Conservation (phyloP, 805 yeast genomes). For the Wickerhamiella siamensis region DNA sequence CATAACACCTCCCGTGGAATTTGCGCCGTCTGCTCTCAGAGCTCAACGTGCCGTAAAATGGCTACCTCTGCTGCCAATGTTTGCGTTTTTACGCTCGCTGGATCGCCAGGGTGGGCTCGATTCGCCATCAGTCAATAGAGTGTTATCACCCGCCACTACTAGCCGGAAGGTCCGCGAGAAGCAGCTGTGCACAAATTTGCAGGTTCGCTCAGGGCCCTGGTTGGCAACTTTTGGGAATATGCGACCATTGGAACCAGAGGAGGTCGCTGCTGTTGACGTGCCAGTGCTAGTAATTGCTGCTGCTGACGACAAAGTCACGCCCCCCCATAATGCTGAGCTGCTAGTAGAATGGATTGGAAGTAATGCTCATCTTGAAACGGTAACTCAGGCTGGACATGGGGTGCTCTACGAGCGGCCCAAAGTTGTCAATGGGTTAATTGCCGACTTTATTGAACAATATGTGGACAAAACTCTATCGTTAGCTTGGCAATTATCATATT, state of each 20-base stretch:
- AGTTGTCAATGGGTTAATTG: slow-evolving; percentile 43
- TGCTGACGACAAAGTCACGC: slow-evolving; percentile 41
- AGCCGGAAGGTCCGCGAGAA: slow-evolving; percentile 32
- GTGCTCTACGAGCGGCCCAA: slow-evolving; percentile 50
- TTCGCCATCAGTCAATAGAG: slow-evolving; percentile 46
- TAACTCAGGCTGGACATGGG: slow-evolving; percentile 47
- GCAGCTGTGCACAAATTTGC: slow-evolving; percentile 61
- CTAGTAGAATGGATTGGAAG: slow-evolving; percentile 22
- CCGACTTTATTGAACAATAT: slow-evolving; percentile 39
- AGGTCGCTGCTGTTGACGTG: slow-evolving; percentile 29
- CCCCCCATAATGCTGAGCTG: slow-evolving; percentile 27
- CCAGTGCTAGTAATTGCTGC: slow-evolving; percentile 49
- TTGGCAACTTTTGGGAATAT: slow-evolving; percentile 41
- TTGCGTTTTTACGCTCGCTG: slow-evolving; percentile 39
- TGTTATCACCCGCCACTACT: slow-evolving; percentile 27
- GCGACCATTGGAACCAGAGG: slow-evolving; percentile 29
- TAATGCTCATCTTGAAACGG: slow-evolving; percentile 18
- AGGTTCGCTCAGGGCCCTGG: slow-evolving; percentile 40
- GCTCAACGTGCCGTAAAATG: background rate
- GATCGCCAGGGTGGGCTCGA: slow-evolving; percentile 51
- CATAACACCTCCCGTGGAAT: slow-evolving; percentile 25
- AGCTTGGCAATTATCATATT: slow-evolving; percentile 52
- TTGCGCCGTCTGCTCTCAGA: slow-evolving; percentile 4
- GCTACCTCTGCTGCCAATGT: slow-evolving; percentile 21
- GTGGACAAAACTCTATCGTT: slow-evolving; percentile 44